phyloP scores from a whole-genome alignment of 495 filamentous ascomycete species.

The Glarea lozoyensis region DNA sequence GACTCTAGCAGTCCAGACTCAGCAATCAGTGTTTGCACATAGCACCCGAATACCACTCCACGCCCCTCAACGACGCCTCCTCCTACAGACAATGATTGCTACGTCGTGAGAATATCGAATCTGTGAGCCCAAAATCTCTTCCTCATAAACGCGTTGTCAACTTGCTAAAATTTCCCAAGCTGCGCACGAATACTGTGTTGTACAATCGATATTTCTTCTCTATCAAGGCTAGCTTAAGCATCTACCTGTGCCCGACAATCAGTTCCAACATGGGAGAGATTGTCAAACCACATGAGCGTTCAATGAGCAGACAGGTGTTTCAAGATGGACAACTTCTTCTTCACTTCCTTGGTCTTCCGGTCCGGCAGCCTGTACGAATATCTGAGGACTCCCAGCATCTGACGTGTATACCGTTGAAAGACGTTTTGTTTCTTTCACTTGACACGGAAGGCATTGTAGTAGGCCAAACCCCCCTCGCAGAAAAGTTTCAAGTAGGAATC shows the following conservation, averaged over 20 bases:
- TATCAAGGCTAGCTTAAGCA: neutral
- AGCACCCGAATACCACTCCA: no score
- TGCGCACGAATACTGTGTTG: neutral
- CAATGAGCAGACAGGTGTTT: neutral
- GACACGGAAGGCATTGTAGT: neutral
- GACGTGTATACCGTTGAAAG: neutral
- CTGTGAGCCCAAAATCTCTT: no score
- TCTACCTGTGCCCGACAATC: conserved; percentile 2
- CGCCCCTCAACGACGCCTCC: no score
- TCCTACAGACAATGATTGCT: no score
- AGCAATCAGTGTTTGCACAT: no score
- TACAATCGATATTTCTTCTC: no score
- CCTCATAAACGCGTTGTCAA: no score
- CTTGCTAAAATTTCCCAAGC: neutral
- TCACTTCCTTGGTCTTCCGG: neutral
- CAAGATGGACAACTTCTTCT: neutral
- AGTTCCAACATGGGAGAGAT: neutral
- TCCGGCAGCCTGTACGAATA: neutral
- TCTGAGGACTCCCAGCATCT: neutral
- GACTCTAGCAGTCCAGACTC: no score
- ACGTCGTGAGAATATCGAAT: no score
- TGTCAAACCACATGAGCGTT: neutral
- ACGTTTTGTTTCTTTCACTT: neutral
- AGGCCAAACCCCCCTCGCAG: neutral
- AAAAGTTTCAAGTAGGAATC: neutral